Evolutionary conservation across 1,139 yeast genomes (phyloP).

Genomic region (Magnusiomyces magnusii): DNA sequence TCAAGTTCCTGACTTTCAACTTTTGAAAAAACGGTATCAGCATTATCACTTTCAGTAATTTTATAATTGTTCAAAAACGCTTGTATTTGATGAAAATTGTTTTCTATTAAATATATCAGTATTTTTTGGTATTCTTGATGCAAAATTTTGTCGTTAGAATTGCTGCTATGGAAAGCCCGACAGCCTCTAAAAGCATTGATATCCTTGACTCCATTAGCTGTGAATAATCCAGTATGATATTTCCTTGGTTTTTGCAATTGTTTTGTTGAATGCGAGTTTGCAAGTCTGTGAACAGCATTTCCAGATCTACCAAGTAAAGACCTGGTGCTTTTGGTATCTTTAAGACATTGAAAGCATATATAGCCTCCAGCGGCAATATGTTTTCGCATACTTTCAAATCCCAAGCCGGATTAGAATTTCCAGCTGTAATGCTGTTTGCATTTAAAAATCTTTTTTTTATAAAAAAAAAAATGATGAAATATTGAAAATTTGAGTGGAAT

Average conservation of each 20-base stretch:
- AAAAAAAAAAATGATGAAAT: not conserved
- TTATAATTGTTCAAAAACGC: not conserved
- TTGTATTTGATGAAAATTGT: not conserved
- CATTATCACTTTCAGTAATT: not conserved
- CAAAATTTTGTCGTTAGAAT: not conserved
- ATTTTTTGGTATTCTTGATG: not conserved
- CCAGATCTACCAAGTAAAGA: not conserved
- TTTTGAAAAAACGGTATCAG: not conserved
- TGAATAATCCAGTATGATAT: not conserved
- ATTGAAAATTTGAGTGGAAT: not conserved
- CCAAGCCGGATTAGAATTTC: not conserved
- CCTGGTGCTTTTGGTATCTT: not conserved
- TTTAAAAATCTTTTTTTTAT: not conserved
- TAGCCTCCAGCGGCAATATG: not conserved
- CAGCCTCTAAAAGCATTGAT: not conserved
- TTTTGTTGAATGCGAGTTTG: not conserved
- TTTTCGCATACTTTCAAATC: not conserved
- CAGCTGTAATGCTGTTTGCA: not conserved
- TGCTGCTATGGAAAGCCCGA: not conserved
- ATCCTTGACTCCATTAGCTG: not conserved
- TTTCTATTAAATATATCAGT: not conserved
- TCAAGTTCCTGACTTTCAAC: conserved; percentile 2
- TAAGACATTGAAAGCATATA: not conserved
- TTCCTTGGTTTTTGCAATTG: not conserved
- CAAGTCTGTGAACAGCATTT: not conserved